Evolutionary conservation across 2,329 filamentous ascomycete genomes (phyloP).

Genomic region (Calonectria honghensis): DNA sequence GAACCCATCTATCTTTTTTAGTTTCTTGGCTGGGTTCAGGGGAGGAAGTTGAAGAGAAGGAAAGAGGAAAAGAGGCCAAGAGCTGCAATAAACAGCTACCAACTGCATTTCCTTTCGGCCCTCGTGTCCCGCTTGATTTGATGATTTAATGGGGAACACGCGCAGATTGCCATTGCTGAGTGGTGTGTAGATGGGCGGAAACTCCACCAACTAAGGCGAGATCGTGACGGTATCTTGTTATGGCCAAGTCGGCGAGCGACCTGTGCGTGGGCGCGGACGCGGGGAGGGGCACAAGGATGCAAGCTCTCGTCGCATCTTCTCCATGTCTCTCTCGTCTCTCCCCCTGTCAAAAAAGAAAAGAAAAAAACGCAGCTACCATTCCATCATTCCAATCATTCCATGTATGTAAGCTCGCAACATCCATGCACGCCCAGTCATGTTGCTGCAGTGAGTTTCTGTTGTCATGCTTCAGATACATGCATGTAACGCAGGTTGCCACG

Average conservation of each 20-base stretch:
- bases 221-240: conserved; percentile 19
- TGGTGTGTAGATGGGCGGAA: neutral
- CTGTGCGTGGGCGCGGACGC: neutral
- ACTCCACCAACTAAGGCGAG: conserved; percentile 8
- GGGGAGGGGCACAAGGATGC: neutral
- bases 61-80: neutral
- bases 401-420: conserved; percentile 3
- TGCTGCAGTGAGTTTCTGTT: conserved; percentile 25
- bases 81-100: neutral
- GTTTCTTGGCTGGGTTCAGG: conserved; percentile 7
- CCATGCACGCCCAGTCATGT: conserved; percentile 26
- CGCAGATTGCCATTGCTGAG: neutral
- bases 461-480: conserved; percentile 28
- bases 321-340: neutral
- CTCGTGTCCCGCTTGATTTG: neutral
- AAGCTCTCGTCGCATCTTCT: conserved; percentile 1
- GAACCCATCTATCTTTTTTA: neutral
- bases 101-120: neutral
- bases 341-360: neutral
- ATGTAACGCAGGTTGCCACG: conserved; percentile 20
- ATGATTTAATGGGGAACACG: neutral
- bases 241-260: conserved; percentile 11
- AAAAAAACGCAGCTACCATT: neutral
- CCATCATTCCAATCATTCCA: neutral
- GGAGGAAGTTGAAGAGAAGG: neutral